Percentiles rank a stretch among this genome's conserved stretches.
phyloP scores from a whole-genome alignment of 306 rosid species.

The Purshia tridentata region DNA sequence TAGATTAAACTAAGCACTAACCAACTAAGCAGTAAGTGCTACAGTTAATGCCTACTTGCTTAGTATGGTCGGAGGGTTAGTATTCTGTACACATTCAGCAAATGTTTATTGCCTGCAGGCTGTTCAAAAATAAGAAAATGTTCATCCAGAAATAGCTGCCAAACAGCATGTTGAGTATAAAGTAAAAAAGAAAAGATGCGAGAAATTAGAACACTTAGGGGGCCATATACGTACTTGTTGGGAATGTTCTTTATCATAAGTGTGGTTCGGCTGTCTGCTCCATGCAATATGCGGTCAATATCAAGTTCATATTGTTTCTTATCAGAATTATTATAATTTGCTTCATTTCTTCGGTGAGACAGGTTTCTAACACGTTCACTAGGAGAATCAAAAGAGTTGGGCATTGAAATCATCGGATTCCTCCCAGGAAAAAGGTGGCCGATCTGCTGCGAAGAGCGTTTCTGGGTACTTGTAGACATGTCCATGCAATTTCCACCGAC shows the following conservation, averaged over 20 bases:
- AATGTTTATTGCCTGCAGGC: too few relatives aligned
- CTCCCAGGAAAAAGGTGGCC: conserved; percentile 66
- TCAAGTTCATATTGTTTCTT: conserved; percentile 79
- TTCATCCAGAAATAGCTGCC: not conserved
- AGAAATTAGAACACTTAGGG: conserved; percentile 18
- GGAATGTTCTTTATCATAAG: conserved; percentile 89
- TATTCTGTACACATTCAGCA: too few relatives aligned
- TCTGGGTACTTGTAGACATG: conserved; percentile 47
- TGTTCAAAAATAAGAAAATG: not conserved
- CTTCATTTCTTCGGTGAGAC: conserved; percentile 71
- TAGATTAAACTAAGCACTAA: not conserved
- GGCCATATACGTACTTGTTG: conserved; percentile 59
- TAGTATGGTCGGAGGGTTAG: too few relatives aligned
- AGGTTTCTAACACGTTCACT: conserved; percentile 68
- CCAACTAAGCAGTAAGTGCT: not conserved
- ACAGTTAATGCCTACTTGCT: not conserved
- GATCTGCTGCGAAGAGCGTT: conserved; percentile 60
- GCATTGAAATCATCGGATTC: conserved; percentile 58
- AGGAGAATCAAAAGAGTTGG: conserved; percentile 59
- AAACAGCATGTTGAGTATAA: not conserved
- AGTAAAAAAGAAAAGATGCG: not conserved
- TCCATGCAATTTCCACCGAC: conserved; percentile 58
- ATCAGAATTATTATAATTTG: conserved; percentile 57
- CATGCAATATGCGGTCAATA: conserved; percentile 56
- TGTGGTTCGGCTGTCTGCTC: conserved; percentile 76